Evolutionary conservation across 306 rosid genomes (phyloP).

Genomic region (Vigna hirtella): DNA sequence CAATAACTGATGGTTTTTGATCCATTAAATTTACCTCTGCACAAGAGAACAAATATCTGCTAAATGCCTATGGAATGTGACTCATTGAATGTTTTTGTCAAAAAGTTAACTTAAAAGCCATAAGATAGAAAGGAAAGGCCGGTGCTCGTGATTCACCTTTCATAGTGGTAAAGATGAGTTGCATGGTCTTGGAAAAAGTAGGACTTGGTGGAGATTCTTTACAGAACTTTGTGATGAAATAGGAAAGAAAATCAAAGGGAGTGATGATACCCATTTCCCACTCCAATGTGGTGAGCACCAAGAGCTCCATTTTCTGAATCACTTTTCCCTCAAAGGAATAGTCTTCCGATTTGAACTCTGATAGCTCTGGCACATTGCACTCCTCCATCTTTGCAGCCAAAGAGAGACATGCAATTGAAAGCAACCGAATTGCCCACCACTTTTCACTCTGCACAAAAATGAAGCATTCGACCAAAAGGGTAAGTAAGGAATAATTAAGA

Average conservation of each 20-base stretch:
- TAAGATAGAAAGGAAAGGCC: neutral
- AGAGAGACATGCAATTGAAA: conserved; percentile 78
- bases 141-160: conserved; percentile 53
- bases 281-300: conserved; percentile 70
- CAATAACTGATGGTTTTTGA: conserved; percentile 73
- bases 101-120: neutral
- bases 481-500: conserved; percentile 1
- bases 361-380: conserved; percentile 56
- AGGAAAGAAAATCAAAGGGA: conserved; percentile 76
- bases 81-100: neutral
- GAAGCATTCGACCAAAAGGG: conserved; percentile 32
- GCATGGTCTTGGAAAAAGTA: conserved; percentile 46
- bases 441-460: conserved; percentile 64
- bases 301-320: conserved; percentile 80
- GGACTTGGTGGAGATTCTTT: conserved; percentile 51
- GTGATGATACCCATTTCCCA: conserved; percentile 72
- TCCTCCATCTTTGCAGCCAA: conserved; percentile 91
- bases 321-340: conserved; percentile 56
- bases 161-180: conserved; percentile 58
- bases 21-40: conserved; percentile 71
- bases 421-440: conserved; percentile 66
- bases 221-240: conserved; percentile 61
- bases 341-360: conserved; percentile 61
- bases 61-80: conserved; percentile 23
- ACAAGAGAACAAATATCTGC: conserved; percentile 27